Conservation (phyloP, 2,329 filamentous ascomycete species). For the Ceratocystis diversiconidia region DNA sequence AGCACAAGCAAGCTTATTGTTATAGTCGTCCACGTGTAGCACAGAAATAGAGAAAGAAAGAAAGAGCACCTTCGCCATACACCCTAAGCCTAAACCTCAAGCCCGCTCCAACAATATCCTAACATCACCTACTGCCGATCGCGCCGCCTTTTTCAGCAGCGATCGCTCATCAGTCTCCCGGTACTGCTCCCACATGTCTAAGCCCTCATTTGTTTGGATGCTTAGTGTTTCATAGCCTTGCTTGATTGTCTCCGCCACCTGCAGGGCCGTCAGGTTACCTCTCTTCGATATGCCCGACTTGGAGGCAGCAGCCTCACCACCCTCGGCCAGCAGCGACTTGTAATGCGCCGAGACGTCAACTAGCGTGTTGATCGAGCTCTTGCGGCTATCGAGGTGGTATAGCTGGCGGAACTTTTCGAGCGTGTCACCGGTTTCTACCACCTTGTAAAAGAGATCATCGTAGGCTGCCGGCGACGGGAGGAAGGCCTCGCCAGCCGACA, state of each 20-base stretch:
- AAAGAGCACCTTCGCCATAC: too few species aligned
- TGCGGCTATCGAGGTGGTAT: slow-evolving; percentile 47
- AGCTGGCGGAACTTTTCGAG: slow-evolving; percentile 68
- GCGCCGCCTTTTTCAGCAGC: slow-evolving; percentile 73
- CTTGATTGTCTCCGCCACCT: slow-evolving; percentile 86
- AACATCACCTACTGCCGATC: slow-evolving; percentile 53
- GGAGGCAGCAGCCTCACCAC: slow-evolving; percentile 24
- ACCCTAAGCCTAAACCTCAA: neutral
- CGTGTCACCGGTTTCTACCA: slow-evolving; percentile 79
- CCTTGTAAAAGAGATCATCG: slow-evolving; percentile 96
- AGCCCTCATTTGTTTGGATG: slow-evolving; percentile 73
- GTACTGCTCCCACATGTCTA: slow-evolving; percentile 76
- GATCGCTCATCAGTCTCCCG: slow-evolving; percentile 75
- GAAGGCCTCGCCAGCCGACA: slow-evolving; percentile 81
- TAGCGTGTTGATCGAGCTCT: slow-evolving; percentile 68
- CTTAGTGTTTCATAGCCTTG: slow-evolving; percentile 90
- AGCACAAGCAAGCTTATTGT: neutral
- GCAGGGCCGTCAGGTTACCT: slow-evolving; percentile 51
- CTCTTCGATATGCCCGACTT: neutral
- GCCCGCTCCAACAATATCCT: neutral
- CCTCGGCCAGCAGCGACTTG: slow-evolving; percentile 59
- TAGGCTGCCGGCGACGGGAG: slow-evolving; percentile 76
- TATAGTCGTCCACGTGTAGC: neutral
- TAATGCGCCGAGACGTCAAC: slow-evolving; percentile 77
- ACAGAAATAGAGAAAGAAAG: neutral